Percentiles rank a stretch among this genome's conserved stretches.
Conservation (phyloP, 2,329 filamentous ascomycete genomes). For the Cladophialophora bantiana region DNA sequence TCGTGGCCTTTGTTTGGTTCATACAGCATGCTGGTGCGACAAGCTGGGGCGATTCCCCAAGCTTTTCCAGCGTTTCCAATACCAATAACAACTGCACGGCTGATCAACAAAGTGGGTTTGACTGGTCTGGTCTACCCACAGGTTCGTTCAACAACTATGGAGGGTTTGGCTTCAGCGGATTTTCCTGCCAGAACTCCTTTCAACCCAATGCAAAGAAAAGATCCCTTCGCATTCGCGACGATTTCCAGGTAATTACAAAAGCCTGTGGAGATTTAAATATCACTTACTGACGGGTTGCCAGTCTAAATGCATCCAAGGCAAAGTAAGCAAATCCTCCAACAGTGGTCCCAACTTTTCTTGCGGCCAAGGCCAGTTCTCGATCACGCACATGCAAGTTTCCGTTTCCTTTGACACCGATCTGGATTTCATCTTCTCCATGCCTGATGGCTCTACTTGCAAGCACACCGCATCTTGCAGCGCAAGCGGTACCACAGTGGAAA, state of each 20-base stretch:
- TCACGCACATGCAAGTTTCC: slow-evolving; percentile 75
- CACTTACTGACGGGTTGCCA: slow-evolving; percentile 58
- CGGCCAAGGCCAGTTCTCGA: slow-evolving; percentile 70
- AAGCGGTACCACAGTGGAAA: slow-evolving; percentile 73
- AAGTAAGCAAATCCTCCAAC: slow-evolving; percentile 49
- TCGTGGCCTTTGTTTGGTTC: slow-evolving; percentile 57
- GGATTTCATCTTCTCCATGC: slow-evolving; percentile 87
- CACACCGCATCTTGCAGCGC: slow-evolving; percentile 73
- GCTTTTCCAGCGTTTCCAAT: slow-evolving; percentile 74
- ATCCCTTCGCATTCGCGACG: slow-evolving; percentile 55
- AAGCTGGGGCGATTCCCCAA: slow-evolving; percentile 58
- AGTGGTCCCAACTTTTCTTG: slow-evolving; percentile 66
- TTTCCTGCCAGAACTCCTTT: slow-evolving; percentile 69
- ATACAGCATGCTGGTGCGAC: slow-evolving; percentile 55
- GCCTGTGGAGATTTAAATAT: neutral
- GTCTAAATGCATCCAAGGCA: slow-evolving; percentile 67
- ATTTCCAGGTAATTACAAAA: slow-evolving; percentile 32
- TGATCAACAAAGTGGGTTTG: slow-evolving; percentile 73
- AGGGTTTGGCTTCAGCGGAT: slow-evolving; percentile 77
- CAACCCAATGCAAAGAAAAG: slow-evolving; percentile 59
- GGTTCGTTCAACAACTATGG: slow-evolving; percentile 72
- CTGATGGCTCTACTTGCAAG: slow-evolving; percentile 81
- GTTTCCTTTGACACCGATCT: slow-evolving; percentile 78
- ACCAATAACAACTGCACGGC: slow-evolving; percentile 77
- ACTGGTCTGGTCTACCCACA: slow-evolving; percentile 69